Evolutionary conservation across 2,329 filamentous ascomycete species (phyloP).

Genomic region (Neonectria ditissima): DNA sequence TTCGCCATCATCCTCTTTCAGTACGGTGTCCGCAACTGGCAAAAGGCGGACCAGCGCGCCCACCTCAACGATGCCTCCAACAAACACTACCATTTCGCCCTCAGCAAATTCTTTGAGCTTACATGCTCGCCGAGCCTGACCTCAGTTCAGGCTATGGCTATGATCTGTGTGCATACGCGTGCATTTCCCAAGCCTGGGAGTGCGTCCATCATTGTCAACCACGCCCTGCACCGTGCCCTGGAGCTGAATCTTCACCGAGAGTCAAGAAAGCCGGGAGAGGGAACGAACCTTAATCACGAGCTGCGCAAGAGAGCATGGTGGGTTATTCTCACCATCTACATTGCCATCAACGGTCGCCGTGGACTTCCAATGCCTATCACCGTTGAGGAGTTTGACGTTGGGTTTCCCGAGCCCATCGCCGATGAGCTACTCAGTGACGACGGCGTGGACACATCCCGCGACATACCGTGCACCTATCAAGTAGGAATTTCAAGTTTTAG

Average conservation of each 20-base stretch:
- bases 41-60: slow-evolving; percentile 64
- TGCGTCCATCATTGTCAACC: slow-evolving; percentile 74
- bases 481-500: slow-evolving; percentile 75
- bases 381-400: slow-evolving; percentile 81
- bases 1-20: slow-evolving; percentile 84
- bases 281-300: slow-evolving; percentile 74
- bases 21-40: slow-evolving; percentile 76
- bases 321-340: slow-evolving; percentile 73
- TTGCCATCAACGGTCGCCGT: slow-evolving; percentile 79
- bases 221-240: slow-evolving; percentile 75
- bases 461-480: slow-evolving; percentile 73
- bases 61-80: slow-evolving; percentile 75
- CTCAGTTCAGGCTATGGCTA: slow-evolving; percentile 77
- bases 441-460: slow-evolving; percentile 67
- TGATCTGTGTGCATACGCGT: slow-evolving; percentile 79
- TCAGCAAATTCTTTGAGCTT: slow-evolving; percentile 76
- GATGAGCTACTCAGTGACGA: slow-evolving; percentile 77
- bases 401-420: slow-evolving; percentile 77
- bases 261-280: slow-evolving; percentile 62
- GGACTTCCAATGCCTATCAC: slow-evolving; percentile 82
- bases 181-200: slow-evolving; percentile 84
- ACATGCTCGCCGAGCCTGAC: slow-evolving; percentile 70
- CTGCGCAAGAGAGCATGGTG: slow-evolving; percentile 84
- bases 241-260: slow-evolving; percentile 82
- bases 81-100: slow-evolving; percentile 80